Evolutionary conservation across 1,139 yeast genomes (phyloP).

Genomic region (Geotrichum fermentans): DNA sequence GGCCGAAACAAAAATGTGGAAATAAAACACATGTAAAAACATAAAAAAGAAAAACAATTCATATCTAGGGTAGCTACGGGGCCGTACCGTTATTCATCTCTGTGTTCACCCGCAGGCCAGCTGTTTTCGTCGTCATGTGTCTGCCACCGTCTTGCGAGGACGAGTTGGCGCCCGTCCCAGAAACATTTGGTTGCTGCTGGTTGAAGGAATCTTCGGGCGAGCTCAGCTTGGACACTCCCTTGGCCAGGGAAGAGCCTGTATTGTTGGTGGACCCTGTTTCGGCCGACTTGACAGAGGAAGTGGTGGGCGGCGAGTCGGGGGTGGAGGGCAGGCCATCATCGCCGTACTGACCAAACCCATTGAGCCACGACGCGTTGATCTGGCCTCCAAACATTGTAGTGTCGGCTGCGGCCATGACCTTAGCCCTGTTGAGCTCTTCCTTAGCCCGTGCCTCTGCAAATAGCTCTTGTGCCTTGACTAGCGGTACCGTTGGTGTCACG

Average conservation of each 20-base stretch:
- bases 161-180: too few species aligned
- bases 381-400: slow-evolving; percentile 5
- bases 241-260: slow-evolving; percentile 22
- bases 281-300: slow-evolving; percentile 26
- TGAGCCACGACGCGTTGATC: slow-evolving; percentile 11
- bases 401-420: slow-evolving; percentile 29
- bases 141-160: slow-evolving; percentile 21
- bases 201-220: background rate
- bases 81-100: slow-evolving; percentile 23
- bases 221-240: background rate
- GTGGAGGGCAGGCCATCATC: slow-evolving; percentile 18
- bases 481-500: slow-evolving; percentile 86
- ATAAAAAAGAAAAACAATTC: background rate
- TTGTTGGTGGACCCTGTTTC: slow-evolving; percentile 30
- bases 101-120: slow-evolving; percentile 29
- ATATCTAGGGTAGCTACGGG: background rate
- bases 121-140: slow-evolving; percentile 30
- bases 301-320: slow-evolving; percentile 26
- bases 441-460: slow-evolving; percentile 56
- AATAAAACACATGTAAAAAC: too few species aligned
- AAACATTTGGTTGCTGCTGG: too few species aligned
- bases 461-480: slow-evolving; percentile 80
- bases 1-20: background rate
- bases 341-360: slow-evolving; percentile 14
- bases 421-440: slow-evolving; percentile 31